Percentiles rank a stretch among this genome's conserved stretches.
Conservation (phyloP, 2,329 filamentous ascomycete species). For the Colletotrichum godetiae region DNA sequence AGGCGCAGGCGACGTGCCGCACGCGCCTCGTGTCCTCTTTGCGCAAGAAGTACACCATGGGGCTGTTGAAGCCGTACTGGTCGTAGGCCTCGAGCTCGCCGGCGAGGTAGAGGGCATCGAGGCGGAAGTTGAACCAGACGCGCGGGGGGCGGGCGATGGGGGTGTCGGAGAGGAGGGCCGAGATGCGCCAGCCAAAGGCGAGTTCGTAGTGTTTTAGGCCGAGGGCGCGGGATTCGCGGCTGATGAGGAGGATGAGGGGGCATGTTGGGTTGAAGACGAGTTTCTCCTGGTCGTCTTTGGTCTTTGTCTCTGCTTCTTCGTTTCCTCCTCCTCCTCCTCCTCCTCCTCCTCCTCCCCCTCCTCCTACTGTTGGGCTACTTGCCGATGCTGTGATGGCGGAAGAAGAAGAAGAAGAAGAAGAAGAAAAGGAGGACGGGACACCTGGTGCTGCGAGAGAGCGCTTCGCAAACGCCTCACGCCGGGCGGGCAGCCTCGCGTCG, state of each 20-base stretch:
- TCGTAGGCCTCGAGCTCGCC: constrained; percentile 62
- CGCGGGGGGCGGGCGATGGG: constrained; percentile 48
- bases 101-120: constrained; percentile 58
- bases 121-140: constrained; percentile 60
- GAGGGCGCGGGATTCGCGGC: constrained; percentile 54
- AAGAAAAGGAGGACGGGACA: constrained; percentile 34
- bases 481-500: constrained; percentile 41
- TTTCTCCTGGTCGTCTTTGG: background rate
- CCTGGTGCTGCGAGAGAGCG: constrained; percentile 37
- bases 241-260: constrained; percentile 58
- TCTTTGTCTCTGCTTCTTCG: background rate
- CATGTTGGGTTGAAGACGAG: constrained; percentile 39
- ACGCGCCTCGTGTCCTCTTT: constrained; percentile 57
- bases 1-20: constrained; percentile 55
- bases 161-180: constrained; percentile 50
- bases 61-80: constrained; percentile 57
- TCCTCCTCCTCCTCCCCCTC: background rate
- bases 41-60: constrained; percentile 60
- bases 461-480: constrained; percentile 35
- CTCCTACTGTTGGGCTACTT: no score
- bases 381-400: constrained; percentile 15
- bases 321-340: background rate
- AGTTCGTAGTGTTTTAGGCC: constrained; percentile 57
- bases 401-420: constrained; percentile 32
- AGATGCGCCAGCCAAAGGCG: constrained; percentile 59